phyloP scores from a whole-genome alignment of 2,329 filamentous ascomycete genomes.

The Microdochium nivale region DNA sequence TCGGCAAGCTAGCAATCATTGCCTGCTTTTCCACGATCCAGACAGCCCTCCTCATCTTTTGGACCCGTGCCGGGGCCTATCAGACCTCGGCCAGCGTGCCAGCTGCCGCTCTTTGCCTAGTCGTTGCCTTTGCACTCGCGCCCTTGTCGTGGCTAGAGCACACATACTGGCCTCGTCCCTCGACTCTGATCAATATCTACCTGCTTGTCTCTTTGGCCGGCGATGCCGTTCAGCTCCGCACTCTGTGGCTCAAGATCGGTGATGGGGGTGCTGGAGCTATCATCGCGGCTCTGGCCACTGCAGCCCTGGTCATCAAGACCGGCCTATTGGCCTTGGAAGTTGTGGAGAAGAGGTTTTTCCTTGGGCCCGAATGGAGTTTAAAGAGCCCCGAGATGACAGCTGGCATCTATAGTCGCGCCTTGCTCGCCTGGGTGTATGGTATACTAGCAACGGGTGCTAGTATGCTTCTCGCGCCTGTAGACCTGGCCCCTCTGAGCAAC shows the following conservation, averaged over 20 bases:
- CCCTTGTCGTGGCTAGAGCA: neutral
- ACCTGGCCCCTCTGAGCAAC: neutral
- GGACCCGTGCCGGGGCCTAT: neutral
- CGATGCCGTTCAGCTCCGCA: neutral
- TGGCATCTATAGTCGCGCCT: neutral
- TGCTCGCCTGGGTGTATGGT: neutral
- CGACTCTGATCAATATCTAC: neutral
- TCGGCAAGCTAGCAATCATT: neutral
- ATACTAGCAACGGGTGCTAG: neutral
- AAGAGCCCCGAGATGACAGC: neutral
- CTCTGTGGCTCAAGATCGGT: neutral
- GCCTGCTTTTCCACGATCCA: neutral
- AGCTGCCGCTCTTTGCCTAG: neutral
- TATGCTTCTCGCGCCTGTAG: neutral
- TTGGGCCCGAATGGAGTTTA: neutral
- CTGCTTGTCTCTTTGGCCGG: neutral
- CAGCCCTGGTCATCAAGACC: neutral
- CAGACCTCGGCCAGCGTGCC: neutral
- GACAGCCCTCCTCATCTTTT: neutral
- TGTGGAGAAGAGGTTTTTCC: neutral
- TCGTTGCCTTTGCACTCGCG: neutral
- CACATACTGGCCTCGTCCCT: neutral
- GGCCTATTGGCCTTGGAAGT: neutral
- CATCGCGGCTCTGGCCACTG: neutral
- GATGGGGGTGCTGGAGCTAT: neutral